Conservation (phyloP, 2,329 filamentous ascomycete species). For the Ascochyta pisi region DNA sequence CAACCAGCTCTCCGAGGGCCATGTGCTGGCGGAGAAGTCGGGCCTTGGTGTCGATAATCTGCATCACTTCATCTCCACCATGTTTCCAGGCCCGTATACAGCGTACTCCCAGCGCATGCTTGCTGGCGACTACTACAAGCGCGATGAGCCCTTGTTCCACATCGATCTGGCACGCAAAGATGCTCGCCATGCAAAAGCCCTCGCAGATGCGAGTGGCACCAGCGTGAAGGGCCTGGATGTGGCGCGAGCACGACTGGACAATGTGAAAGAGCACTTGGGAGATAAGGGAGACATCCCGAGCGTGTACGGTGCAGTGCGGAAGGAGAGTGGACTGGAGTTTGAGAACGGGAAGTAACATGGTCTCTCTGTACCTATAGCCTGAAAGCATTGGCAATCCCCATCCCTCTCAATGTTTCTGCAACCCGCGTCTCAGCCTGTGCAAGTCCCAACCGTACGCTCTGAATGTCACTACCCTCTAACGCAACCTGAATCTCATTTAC, state of each 20-base stretch:
- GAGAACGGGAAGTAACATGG: conserved; percentile 54
- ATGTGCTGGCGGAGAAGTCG: conserved; percentile 79
- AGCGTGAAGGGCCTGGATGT: conserved; percentile 70
- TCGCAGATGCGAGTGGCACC: conserved; percentile 70
- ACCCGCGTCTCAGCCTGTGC: not conserved
- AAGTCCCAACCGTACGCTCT: too few relatives aligned
- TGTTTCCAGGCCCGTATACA: conserved; percentile 78
- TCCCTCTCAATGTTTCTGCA: not conserved
- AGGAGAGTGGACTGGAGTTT: conserved; percentile 76
- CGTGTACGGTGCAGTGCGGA: conserved; percentile 80
- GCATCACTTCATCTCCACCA: conserved; percentile 72
- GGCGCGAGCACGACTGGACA: conserved; percentile 69
- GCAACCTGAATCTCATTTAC: too few relatives aligned
- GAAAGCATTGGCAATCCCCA: too few relatives aligned
- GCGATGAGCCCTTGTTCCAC: conserved; percentile 80
- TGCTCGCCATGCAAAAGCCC: conserved; percentile 71
- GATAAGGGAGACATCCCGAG: conserved; percentile 78
- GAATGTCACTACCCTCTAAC: too few relatives aligned
- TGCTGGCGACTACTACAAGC: conserved; percentile 76
- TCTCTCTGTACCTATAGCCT: not conserved
- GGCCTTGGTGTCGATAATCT: conserved; percentile 75
- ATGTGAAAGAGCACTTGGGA: conserved; percentile 73
- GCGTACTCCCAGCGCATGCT: conserved; percentile 79
- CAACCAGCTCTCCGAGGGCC: conserved; percentile 77
- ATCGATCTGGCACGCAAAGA: conserved; percentile 87